phyloP scores from a whole-genome alignment of 306 rosid genomes.

The Trifolium repens region DNA sequence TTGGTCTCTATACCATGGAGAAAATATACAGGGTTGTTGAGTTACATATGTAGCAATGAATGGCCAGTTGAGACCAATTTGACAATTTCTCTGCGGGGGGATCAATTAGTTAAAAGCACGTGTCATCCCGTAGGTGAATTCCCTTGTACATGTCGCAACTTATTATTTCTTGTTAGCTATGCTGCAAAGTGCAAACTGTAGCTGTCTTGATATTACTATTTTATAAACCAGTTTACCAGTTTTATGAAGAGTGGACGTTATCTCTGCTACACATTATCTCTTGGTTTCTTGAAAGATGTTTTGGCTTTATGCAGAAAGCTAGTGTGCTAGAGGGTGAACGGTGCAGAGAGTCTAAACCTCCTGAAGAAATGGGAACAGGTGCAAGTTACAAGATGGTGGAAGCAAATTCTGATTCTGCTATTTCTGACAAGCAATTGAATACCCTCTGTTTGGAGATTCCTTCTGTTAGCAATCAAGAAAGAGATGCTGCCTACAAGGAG shows the following conservation, averaged over 20 bases:
- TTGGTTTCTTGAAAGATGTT: conserved; percentile 34
- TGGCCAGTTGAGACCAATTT: conserved; percentile 10
- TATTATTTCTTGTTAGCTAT: conserved; percentile 31
- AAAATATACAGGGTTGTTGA: conserved; percentile 25
- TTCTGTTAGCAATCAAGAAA: conserved; percentile 51
- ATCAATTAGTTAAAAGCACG: conserved; percentile 23
- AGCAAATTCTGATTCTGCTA: conserved; percentile 44
- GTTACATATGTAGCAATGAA: conserved; percentile 19
- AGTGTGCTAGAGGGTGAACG: conserved; percentile 43
- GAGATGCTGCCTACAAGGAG: conserved; percentile 45
- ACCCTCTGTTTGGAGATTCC: conserved; percentile 39
- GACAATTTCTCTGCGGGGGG: conserved; percentile 16
- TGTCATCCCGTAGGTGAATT: conserved; percentile 5
- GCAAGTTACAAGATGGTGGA: conserved; percentile 45
- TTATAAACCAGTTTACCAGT: conserved; percentile 32
- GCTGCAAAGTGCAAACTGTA: conserved; percentile 15
- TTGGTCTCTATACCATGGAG: conserved; percentile 9
- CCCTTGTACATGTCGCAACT: conserved; percentile 5
- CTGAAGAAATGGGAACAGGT: conserved; percentile 47
- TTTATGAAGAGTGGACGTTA: conserved; percentile 27
- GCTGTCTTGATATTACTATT: conserved; percentile 28
- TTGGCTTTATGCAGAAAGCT: conserved; percentile 62
- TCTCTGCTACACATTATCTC: conserved; percentile 26
- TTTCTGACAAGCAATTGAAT: conserved; percentile 47
- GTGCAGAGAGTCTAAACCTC: conserved; percentile 45